phyloP scores from a whole-genome alignment of 2,329 filamentous ascomycete genomes.

The Macrophomina pseudophaseolina region DNA sequence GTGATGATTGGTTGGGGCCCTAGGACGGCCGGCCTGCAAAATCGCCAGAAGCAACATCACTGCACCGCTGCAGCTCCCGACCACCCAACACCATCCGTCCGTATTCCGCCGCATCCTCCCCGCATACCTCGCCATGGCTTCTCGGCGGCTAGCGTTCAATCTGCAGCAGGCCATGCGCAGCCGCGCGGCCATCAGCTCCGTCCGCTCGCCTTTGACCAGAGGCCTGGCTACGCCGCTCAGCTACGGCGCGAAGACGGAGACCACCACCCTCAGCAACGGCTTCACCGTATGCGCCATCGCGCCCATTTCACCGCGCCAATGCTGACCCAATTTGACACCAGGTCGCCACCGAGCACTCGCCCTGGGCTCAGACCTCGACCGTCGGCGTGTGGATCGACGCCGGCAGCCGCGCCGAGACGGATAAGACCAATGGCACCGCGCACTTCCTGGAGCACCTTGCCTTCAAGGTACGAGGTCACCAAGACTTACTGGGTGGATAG shows the following conservation, averaged over 20 bases:
- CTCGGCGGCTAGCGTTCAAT: conserved; percentile 94
- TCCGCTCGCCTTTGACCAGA: conserved; percentile 75
- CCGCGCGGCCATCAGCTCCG: conserved; percentile 80
- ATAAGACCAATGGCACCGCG: conserved; percentile 98
- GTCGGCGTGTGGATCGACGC: conserved; percentile 99
- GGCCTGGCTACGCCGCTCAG: conserved; percentile 86
- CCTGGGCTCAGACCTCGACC: conserved; percentile 96
- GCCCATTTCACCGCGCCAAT: conserved; percentile 33
- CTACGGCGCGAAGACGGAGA: conserved; percentile 82
- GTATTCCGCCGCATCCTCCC: conserved; percentile 35
- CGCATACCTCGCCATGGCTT: conserved; percentile 72
- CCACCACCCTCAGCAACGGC: conserved; percentile 95
- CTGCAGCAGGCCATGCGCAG: conserved; percentile 87
- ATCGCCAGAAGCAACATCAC: conserved; percentile 22
- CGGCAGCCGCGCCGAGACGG: conserved; percentile 95
- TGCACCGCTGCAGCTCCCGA: conserved; percentile 41
- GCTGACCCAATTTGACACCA: conserved; percentile 51
- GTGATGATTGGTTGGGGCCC: conserved; percentile 15
- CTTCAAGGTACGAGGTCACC: conserved; percentile 78
- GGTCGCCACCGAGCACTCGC: conserved; percentile 98
- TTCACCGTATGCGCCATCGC: conserved; percentile 72
- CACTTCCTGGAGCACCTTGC: conserved; percentile 99
- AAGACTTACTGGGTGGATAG: conserved; percentile 24
- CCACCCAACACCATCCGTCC: conserved; percentile 55
- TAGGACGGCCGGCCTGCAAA: conserved; percentile 20